Evolutionary conservation across 306 rosid species (phyloP).

Genomic region (Cucumis melo): DNA sequence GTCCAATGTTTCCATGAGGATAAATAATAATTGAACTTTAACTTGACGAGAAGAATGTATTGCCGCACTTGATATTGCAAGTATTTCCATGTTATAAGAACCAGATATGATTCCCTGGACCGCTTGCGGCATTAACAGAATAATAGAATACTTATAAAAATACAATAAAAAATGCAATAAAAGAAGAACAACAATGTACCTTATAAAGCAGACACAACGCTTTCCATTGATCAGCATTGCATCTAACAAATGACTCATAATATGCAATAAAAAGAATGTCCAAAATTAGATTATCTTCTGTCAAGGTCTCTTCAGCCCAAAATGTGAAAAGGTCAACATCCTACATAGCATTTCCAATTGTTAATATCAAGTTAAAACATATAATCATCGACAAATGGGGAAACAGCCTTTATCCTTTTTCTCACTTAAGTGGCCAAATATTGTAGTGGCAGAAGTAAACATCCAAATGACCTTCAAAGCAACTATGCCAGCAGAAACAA

Average conservation of each 20-base stretch:
- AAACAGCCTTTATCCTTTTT: background rate
- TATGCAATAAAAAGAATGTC: conserved; percentile 83
- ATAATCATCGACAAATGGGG: background rate
- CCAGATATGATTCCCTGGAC: conserved; percentile 65
- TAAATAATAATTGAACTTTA: conserved; percentile 66
- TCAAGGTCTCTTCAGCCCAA: conserved; percentile 94
- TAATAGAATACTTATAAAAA: background rate
- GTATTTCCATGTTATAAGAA: conserved; percentile 59
- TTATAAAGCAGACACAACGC: conserved; percentile 46
- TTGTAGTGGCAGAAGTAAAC: background rate
- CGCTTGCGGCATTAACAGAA: background rate
- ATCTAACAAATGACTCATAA: conserved; percentile 63
- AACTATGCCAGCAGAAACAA: background rate
- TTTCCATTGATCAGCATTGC: conserved; percentile 63
- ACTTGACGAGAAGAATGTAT: conserved; percentile 43
- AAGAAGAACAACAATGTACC: conserved; percentile 25
- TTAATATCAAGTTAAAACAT: background rate
- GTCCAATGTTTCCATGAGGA: conserved; percentile 74
- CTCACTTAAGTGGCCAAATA: conserved; percentile 5
- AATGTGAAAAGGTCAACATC: conserved; percentile 77
- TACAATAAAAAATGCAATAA: background rate
- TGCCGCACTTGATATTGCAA: conserved; percentile 58
- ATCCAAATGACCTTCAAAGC: background rate
- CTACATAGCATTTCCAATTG: conserved; percentile 34
- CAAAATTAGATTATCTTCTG: conserved; percentile 79